Percentiles rank a stretch among this genome's conserved stretches.
Conservation (phyloP, 306 rosid genomes). For the Cucurbita argyrosperma region DNA sequence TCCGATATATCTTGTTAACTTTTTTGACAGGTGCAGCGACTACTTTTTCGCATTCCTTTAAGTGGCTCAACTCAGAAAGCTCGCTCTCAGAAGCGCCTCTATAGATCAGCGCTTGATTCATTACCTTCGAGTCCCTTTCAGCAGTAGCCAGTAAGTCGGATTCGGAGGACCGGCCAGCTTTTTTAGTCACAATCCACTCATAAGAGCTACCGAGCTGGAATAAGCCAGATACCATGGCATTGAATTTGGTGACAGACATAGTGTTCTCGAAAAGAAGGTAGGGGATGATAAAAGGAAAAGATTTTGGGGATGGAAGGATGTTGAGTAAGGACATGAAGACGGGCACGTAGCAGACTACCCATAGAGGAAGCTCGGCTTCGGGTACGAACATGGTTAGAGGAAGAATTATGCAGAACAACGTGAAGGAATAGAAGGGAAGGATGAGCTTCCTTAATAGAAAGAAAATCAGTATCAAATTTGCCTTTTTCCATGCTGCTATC, state of each 20-base stretch:
- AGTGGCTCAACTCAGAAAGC: slow-evolving; percentile 35
- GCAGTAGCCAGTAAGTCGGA: slow-evolving; percentile 67
- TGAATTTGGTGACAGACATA: slow-evolving; percentile 96
- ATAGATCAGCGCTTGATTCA: slow-evolving; percentile 39
- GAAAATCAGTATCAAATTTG: slow-evolving; percentile 73
- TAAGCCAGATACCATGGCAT: slow-evolving; percentile 88
- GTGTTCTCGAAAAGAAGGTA: slow-evolving; percentile 90
- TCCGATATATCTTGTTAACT: slow-evolving; percentile 60
- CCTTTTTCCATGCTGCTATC: slow-evolving; percentile 79
- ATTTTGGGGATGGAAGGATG: slow-evolving; percentile 86
- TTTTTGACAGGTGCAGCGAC: slow-evolving; percentile 32
- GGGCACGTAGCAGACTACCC: slow-evolving; percentile 92
- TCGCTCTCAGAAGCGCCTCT: slow-evolving; percentile 68
- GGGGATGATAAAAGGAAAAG: slow-evolving; percentile 84
- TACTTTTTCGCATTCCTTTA: slow-evolving; percentile 37
- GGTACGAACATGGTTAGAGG: slow-evolving; percentile 94
- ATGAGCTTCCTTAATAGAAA: slow-evolving; percentile 79
- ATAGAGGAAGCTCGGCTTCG: slow-evolving; percentile 85
- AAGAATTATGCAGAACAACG: slow-evolving; percentile 86
- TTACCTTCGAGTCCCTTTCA: slow-evolving; percentile 44
- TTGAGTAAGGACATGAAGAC: slow-evolving; percentile 78
- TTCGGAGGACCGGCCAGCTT: slow-evolving; percentile 84
- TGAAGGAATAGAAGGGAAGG: slow-evolving; percentile 93
- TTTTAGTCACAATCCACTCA: slow-evolving; percentile 91
- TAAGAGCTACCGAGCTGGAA: slow-evolving; percentile 91